Evolutionary conservation across 345 rosid species (phyloP), one percentile per base, ranked within the genome.

Genomic region (Salix dunnii): DNA sequence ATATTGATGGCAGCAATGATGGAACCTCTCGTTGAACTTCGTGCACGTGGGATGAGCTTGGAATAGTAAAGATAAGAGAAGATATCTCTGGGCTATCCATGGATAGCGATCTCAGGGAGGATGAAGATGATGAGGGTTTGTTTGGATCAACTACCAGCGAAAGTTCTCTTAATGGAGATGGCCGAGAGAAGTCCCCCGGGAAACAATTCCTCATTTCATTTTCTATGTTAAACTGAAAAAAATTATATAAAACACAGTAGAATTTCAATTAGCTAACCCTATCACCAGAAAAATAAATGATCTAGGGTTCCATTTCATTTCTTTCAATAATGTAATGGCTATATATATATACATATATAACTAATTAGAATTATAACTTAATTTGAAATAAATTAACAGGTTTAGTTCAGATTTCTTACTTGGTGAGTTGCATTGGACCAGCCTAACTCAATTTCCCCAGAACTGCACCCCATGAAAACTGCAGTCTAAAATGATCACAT

Each of bases 401-500:
- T 30, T 55, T 46, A 60, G 11, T 13, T 17, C 13, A 30, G 30
- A 11, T 61, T 77, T 46, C 77, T 70, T 91, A 92, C 97, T 40
- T 78, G 25, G 28, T 78, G 25, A 30, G 71, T 74, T 43, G 55
- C 71, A 71, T 76, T 82, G 76, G 95, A 84, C 69, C 87, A 82
- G 38, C 98, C 98, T 33, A 94, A 78, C 78, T 94, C 98, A 82
- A 94, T 90, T 82, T 94, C 98, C 4, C 98, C 98, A 60, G 81
- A 88, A 48, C 68, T 80, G 85, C 97, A 91, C 53, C 95, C 95
- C 97, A 92, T 87, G 84, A 94, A 94, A 38, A 88, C 86, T 70
- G 90, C 93, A 25, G 82, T 86, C 98, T 94, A 84, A 38, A 62
- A 77, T 70, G 21, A 66, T 33, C 36, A 33, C 42, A 11, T 7